Conservation (phyloP, 176 grass and related monocot genomes). For the Phoenix roebelenii region DNA sequence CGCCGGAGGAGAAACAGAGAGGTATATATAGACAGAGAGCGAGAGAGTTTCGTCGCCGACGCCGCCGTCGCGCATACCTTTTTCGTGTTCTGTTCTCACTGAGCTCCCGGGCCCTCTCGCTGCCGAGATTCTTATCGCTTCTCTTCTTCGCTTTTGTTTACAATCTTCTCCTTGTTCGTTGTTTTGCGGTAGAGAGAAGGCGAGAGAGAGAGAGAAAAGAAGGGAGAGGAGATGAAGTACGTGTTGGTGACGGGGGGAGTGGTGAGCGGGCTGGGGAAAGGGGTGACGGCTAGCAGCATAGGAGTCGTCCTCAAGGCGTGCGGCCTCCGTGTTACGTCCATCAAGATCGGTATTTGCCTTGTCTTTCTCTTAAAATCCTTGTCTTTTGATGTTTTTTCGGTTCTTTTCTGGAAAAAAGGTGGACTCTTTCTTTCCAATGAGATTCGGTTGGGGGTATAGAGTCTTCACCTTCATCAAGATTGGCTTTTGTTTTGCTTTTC, state of each 20-base stretch:
- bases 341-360: conserved; percentile 75
- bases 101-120: no score
- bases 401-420: neutral
- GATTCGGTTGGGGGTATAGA: no score
- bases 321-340: conserved; percentile 77
- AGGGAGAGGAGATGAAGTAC: conserved; percentile 60
- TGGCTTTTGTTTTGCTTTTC: no score
- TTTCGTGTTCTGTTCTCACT: no score
- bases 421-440: no score
- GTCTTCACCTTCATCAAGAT: no score
- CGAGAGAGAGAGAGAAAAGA: neutral
- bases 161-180: neutral
- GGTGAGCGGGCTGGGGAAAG: conserved; percentile 91
- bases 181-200: neutral
- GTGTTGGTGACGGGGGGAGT: conserved; percentile 89
- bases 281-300: conserved; percentile 90
- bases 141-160: no score
- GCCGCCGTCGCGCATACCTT: no score
- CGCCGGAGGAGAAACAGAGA: no score
- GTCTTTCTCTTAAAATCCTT: neutral
- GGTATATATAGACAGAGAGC: no score
- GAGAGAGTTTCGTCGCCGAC: no score
- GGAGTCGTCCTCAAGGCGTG: conserved; percentile 82
- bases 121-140: no score
- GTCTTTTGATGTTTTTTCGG: neutral